Evolutionary conservation across 176 grass and related monocot genomes (phyloP).

Genomic region (Eleusine indica): DNA sequence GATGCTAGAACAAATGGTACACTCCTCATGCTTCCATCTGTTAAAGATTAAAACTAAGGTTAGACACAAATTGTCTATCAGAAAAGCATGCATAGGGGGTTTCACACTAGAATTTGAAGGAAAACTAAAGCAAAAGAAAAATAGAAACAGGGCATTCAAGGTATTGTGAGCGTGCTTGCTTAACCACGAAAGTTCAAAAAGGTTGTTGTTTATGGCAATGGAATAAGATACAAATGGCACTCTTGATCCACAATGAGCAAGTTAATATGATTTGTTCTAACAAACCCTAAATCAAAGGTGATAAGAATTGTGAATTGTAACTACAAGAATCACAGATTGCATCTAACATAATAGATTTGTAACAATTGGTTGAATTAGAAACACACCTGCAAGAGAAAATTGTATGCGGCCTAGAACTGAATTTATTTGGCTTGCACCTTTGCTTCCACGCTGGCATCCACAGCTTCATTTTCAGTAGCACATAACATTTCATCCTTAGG

Average conservation of each 20-base stretch:
- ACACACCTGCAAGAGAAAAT: conserved; percentile 68
- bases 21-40: conserved; percentile 57
- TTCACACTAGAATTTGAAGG: neutral
- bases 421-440: conserved; percentile 49
- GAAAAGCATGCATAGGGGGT: neutral
- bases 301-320: neutral
- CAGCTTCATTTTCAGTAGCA: conserved; percentile 39
- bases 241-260: neutral
- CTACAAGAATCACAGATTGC: neutral
- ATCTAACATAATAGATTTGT: conserved; percentile 4
- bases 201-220: neutral
- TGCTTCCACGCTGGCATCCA: conserved; percentile 32
- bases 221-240: neutral
- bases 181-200: conserved; percentile 2
- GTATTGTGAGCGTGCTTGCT: neutral
- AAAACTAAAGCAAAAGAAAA: neutral
- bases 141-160: neutral
- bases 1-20: conserved; percentile 42
- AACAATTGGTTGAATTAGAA: conserved; percentile 12
- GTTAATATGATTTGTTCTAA: conserved; percentile 16
- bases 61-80: conserved; percentile 22
- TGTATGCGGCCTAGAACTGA: conserved; percentile 36
- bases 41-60: conserved; percentile 37
- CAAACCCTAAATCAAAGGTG: conserved; percentile 6
- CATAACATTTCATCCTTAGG: conserved; percentile 36